Conservation (phyloP, 805 yeast genomes). For the Jamesozyma rosinii region DNA sequence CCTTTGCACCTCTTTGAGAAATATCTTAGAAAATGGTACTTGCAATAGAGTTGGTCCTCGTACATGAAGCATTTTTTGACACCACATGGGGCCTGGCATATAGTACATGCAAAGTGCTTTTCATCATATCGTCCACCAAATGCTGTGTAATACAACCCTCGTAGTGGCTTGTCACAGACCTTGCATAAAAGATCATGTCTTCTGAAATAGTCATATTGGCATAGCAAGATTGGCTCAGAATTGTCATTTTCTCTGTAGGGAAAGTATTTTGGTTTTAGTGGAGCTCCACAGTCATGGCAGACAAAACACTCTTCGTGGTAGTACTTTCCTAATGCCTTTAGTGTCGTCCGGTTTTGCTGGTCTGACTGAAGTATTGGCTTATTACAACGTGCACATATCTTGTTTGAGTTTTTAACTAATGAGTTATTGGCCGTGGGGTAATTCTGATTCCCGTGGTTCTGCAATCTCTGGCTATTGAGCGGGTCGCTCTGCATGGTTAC, state of each 20-base stretch:
- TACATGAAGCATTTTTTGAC: constrained; percentile 89
- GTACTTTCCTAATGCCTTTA: constrained; percentile 69
- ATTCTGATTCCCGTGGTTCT: not conserved
- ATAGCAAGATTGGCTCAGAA: constrained; percentile 47
- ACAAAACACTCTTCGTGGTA: constrained; percentile 84
- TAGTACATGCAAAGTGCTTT: constrained; percentile 87
- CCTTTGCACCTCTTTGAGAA: constrained; percentile 90
- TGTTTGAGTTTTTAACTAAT: constrained; percentile 6
- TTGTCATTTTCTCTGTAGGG: constrained; percentile 50
- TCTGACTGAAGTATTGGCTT: constrained; percentile 51
- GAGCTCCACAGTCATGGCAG: constrained; percentile 74
- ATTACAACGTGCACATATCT: constrained; percentile 45
- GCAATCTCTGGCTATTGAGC: not conserved
- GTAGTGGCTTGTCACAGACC: constrained; percentile 72
- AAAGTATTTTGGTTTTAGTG: constrained; percentile 80
- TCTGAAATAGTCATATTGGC: constrained; percentile 88
- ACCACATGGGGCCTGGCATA: constrained; percentile 79
- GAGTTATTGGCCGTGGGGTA: not conserved
- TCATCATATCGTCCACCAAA: constrained; percentile 86
- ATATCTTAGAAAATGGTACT: constrained; percentile 78
- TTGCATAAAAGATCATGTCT: constrained; percentile 78
- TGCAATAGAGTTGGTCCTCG: constrained; percentile 75
- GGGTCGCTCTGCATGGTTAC: not conserved
- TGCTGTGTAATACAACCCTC: constrained; percentile 92
- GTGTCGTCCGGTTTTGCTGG: constrained; percentile 35